Base-by-base conservation (phyloP, 2,329 filamentous ascomycete species). In the Fusarium kyushuense region DNA sequence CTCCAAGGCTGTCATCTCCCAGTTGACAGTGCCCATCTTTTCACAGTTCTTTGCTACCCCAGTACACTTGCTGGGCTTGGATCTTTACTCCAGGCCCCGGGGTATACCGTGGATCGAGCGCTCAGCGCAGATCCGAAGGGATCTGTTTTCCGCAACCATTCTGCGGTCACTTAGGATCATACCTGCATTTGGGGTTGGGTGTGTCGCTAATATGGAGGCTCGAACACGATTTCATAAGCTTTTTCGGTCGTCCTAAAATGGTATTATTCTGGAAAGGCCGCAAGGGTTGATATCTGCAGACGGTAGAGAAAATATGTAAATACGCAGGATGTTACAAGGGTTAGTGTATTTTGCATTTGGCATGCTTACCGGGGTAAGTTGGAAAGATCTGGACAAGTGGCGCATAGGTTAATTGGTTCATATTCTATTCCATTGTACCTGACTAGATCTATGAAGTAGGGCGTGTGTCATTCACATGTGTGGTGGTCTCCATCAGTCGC, bases 401-500 rank as follows among this genome's bases (percentile, higher is more conserved):
- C 36, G 32, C 14, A 23, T 1, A 5, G 1, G 17, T 40, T 6
- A 5, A 5, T 19, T 3, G 17, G 17, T 7, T 21, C 9, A 9
- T 25, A 2, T 12, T 29, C 1, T 45, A 16, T 40, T 2, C 1
- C 10, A 1, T 6, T 7, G 25, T n/a, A 40, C 6, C 19, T 33
- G 10, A 17, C n/a, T 29, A 43, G 33, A 21, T 52, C 61, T 69
- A 69, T 29, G 65, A 68, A 42, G 63, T 70, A 16, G 40, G 65
- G 1, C 55, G 53, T 30, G 59, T 83, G 62, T 83, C 80, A 53
- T 83, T 83, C 0, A 82, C 76, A 67, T 83, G 81, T 13, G 72
- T 59, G 3, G 69, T 71, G 1, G 71, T 77, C 17, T 76, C 80
- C 80, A 83, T 82, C 23, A 78, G 60, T 6, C 81, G 72, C 16